Base-by-base conservation (phyloP, 495 filamentous ascomycete species). In the Neurospora tetraspora region DNA sequence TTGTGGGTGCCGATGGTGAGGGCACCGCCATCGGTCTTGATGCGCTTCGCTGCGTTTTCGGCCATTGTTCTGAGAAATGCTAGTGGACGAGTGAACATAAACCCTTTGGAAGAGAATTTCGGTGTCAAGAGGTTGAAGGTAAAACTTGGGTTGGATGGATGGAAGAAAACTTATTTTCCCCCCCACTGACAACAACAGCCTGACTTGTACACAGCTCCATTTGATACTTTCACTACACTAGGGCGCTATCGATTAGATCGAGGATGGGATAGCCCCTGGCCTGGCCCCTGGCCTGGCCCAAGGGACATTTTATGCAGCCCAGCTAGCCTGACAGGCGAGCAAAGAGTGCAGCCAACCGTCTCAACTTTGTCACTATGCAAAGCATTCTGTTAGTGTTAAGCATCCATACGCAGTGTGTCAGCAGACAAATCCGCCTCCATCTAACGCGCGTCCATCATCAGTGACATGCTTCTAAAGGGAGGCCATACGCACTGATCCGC, bases 1-100 rank as follows among this genome's bases (percentile, higher is more conserved):
- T 91, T 97, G 86, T 97, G 94, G 14, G 94, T 97, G 71, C 93
- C 94, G 77, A 97, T 96, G 71, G 89, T 81, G 75, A 91, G 81
- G 39, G 85, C 85, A 14, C 83, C 82, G 53, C 83, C 85, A 69
- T 76, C 77, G 34, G 80, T 84, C 85, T 93, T 94, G 71, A 94
- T 79, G 79, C 91, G 88, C 81, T 94, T 94, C 34, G 91, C 83
- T 74, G 87, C 86, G 72, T 83, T 87, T 83, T 91, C 86, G 75
- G 89, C 85, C 91, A 93, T 91, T 53, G 53, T 80, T 11, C 31
- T 7, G 43, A 77, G 8, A 68, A 27, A 37, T 59, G 70, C 31
- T 36, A 68, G 34, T 36, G 43, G 38, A 12, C 31, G 31, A 68
- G 42, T 45, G 37, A 72, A 18, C 11, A 71, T 47, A 12, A 36